Evolutionary conservation across 257 asterid species (phyloP).

Genomic region (Coffea canephora): DNA sequence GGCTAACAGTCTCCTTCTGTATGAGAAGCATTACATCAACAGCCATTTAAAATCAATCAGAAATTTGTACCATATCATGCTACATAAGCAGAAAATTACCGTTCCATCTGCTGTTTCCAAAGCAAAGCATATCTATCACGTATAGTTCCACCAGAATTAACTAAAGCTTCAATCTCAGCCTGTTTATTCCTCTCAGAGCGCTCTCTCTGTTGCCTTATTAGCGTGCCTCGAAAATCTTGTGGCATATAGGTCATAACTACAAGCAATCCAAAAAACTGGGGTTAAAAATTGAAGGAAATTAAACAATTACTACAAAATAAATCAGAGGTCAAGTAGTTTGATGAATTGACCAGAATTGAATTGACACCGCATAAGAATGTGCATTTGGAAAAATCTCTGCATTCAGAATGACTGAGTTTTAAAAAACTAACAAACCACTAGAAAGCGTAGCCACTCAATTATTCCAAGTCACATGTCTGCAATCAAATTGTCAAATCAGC

Average conservation of each 20-base stretch:
- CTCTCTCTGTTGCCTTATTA: slow-evolving; percentile 95
- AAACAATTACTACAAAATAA: neutral
- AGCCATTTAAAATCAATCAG: slow-evolving; percentile 6
- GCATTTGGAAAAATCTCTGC: neutral
- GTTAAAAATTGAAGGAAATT: neutral
- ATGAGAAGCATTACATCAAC: slow-evolving; percentile 19
- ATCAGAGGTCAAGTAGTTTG: neutral
- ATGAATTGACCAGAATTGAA: neutral
- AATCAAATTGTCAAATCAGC: neutral
- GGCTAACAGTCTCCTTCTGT: slow-evolving; percentile 91
- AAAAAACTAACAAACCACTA: neutral
- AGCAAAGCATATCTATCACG: slow-evolving; percentile 74
- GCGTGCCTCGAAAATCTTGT: slow-evolving; percentile 93
- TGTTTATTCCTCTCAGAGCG: slow-evolving; percentile 97
- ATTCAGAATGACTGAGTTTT: neutral
- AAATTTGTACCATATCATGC: slow-evolving; percentile 5
- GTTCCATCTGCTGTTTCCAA: slow-evolving; percentile 97
- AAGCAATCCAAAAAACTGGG: slow-evolving; percentile 12
- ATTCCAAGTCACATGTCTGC: neutral
- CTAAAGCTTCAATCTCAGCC: slow-evolving; percentile 73
- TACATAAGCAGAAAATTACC: slow-evolving; percentile 35
- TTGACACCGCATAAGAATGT: neutral
- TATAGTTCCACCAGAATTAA: slow-evolving; percentile 86
- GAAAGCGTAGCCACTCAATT: neutral
- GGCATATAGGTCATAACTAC: slow-evolving; percentile 98